Base-by-base conservation (phyloP, 2,329 filamentous ascomycete genomes). In the Tolypocladium ovalisporum region DNA sequence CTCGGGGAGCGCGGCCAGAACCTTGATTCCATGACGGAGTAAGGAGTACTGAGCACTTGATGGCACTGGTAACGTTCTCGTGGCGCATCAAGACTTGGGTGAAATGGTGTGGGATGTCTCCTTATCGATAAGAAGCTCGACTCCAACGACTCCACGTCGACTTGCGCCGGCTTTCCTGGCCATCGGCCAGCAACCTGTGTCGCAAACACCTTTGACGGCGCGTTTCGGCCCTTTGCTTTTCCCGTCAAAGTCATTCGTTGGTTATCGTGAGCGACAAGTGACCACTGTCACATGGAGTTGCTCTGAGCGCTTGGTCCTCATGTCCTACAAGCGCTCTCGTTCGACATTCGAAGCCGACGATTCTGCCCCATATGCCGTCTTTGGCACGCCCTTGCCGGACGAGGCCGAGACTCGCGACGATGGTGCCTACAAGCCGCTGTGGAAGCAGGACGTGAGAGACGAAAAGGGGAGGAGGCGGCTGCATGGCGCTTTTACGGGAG, bases 371-470 rank as follows among this genome's bases (percentile, higher is more conserved):
- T 96, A 85, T 71, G 88, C 87, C 57, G 68, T 87, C 57, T 96
- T 88, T 70, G 94, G 94, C 68, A 96, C 90, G 3, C 86, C 92
- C 10, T 79, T 99, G 19, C 91, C 91, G 1, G 83, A 89, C 59
- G 90, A 96, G 66, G 79, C 87, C 54, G 83, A 90, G 24, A 79
- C 83, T 40, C 86, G 90, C 65, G 92, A 97, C 71, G 90, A 97
- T 75, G 93, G 92, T 60, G 90, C 89, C 44, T 97, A 92, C 69
- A 83, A 96, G 19, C 94, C 94, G 0, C 75, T 96, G n/a, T 97
- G 94, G 91, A 96, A 97, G 76, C 94, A 99, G 77, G 93, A 97
- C 69, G 92, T 96, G 70, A 89, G 88, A 59, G 94, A 99, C 73
- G 94, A 97, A 68, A 86, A 86, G 63, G 94, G 94, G 19, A 81